Base-by-base conservation (phyloP, 2,329 filamentous ascomycete genomes). In the Sclerotinia spermophila region DNA sequence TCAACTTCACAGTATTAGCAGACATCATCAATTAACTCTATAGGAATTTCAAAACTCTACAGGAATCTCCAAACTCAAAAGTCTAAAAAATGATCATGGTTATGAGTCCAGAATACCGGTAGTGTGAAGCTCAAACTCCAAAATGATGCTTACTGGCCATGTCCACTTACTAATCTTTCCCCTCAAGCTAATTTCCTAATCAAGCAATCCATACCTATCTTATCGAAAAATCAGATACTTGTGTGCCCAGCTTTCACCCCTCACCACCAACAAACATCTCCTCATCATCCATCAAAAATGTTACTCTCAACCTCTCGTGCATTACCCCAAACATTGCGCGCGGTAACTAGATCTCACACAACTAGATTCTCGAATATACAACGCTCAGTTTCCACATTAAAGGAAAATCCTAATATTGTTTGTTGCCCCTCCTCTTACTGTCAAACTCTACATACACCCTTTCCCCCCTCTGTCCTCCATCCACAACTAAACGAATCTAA, bases 341-440 rank as follows among this genome's bases (percentile, higher is more conserved):
- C 15, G 33, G 5, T 53, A 4, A 53, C 27, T 27, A 17, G 17
- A 51, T 40, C 35, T 1, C 17, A 27, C 13, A 38, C 19, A 40
- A 21, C n/a, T 30, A 21, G 33, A 6, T 21, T 33, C 11, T 40
- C 21, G 2, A 38, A 35, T 38, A 30, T 27, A 21, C 67, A 21
- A 19, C 67, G 56, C 24, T 35, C 67, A 19, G 33, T 76, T 17
- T 77, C 77, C 33, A 79, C 77, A 4, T 72, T 79, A 7, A 69
- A 72, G 48, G 76, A 74, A 24, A 79, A 79, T 74, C 74, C 78
- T 35, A 74, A 79, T 42, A 79, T 79, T 33, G 77, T 78, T 72
- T 60, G 73, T 68, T 33, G 2, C 21, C 38, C 51, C 27, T 35
- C 35, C 24, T 62, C 24, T 51, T 2, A 53, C 11, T 7, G 13